A percentile compares a stretch with the other conserved stretches of the same genome.
These are phyloP conservation scores for Xylaria sp. DNA, from an alignment of 2,329 filamentous ascomycete genomes.

Conservation along the genomic window DNA sequence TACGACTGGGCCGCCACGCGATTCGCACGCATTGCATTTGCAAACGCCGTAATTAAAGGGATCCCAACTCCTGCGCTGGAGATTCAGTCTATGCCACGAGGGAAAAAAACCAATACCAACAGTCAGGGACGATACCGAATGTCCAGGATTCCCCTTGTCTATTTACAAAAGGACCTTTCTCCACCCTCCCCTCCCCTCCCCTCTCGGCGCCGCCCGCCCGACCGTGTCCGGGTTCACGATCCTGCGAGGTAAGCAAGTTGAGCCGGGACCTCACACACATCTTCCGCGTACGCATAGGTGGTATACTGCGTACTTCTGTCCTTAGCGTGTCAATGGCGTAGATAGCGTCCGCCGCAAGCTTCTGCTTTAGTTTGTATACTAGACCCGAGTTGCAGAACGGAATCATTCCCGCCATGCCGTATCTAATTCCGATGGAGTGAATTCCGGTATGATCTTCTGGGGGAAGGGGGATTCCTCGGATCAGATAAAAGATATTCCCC, in stretches of 20 bases:
- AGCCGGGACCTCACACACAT: background rate
- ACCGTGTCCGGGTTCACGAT: slow-evolving; percentile 22
- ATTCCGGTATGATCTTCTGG: background rate
- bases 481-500: background rate
- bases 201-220: slow-evolving; percentile 9
- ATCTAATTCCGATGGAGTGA: background rate
- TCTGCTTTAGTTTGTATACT: background rate
- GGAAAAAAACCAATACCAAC: background rate
- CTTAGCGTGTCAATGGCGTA: background rate
- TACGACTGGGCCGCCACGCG: background rate
- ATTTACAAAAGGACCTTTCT: slow-evolving; percentile 1
- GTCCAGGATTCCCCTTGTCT: slow-evolving; percentile 9
- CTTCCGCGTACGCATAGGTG: too few species aligned
- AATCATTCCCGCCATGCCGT: background rate
- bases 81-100: background rate
- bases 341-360: background rate
- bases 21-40: background rate
- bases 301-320: background rate
- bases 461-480: background rate
- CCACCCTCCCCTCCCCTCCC: slow-evolving; percentile 5
- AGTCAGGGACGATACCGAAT: background rate
- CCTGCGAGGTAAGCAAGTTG: slow-evolving; percentile 8
- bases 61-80: background rate
- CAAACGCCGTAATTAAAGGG: slow-evolving; percentile 9
- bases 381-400: too few species aligned